phyloP scores from a whole-genome alignment of 2,329 filamentous ascomycete genomes.

The Macrophomina phaseolina region DNA sequence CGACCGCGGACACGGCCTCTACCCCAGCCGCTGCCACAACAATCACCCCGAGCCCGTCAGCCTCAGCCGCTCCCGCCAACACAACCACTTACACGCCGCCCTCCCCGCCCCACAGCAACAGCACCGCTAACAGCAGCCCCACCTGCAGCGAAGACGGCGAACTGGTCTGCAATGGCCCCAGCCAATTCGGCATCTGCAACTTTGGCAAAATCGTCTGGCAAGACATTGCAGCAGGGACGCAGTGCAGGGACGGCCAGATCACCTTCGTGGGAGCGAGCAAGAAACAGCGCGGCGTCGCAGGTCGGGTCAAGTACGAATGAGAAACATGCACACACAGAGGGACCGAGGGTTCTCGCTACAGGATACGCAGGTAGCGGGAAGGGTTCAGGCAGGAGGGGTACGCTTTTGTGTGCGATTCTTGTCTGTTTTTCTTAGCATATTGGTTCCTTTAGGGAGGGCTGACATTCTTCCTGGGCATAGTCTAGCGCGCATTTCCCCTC shows the following conservation, averaged over 20 bases:
- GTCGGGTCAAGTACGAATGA: not conserved
- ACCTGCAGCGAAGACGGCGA: conserved; percentile 24
- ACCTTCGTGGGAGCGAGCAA: not conserved
- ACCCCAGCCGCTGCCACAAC: not conserved
- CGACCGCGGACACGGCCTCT: not conserved
- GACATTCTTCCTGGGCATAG: too few relatives aligned
- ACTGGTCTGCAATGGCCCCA: conserved; percentile 30
- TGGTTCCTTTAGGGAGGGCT: too few relatives aligned
- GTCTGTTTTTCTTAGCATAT: too few relatives aligned
- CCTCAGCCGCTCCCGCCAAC: not conserved
- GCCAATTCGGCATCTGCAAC: conserved; percentile 32
- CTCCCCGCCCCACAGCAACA: not conserved
- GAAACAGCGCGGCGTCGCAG: not conserved
- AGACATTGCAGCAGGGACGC: conserved; percentile 42
- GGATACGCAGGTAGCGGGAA: too few relatives aligned
- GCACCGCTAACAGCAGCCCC: not conserved
- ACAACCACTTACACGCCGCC: not conserved
- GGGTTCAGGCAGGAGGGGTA: too few relatives aligned
- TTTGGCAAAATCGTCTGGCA: conserved; percentile 29
- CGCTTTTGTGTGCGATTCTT: too few relatives aligned
- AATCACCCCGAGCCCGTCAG: too few relatives aligned
- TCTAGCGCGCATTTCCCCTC: too few relatives aligned
- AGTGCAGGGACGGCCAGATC: conserved; percentile 42
- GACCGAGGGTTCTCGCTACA: too few relatives aligned
- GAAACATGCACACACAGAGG: too few relatives aligned